Base-by-base conservation (phyloP, 2,329 filamentous ascomycete species). In the Aureobasidium namibiae region DNA sequence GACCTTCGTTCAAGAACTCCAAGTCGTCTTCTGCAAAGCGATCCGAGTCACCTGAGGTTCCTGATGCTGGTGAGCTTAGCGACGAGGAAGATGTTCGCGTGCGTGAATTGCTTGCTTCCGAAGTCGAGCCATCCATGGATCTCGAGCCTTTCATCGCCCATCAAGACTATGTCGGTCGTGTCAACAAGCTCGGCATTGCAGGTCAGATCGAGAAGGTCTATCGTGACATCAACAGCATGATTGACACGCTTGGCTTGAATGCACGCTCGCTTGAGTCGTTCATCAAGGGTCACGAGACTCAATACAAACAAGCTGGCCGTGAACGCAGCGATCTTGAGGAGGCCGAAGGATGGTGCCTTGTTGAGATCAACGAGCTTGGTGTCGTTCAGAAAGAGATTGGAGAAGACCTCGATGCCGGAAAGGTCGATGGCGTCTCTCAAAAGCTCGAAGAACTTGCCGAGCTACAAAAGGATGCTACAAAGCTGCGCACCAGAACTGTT, bases 191-290 rank as follows among this genome's bases (percentile, higher is more conserved):
- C 33, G 78, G 76, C 60, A 62, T 75, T 59, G 70, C 74, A 29
- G 76, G 74, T 26, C 73, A 79, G 65, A 77, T 81, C 59, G 76
- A 81, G 66, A 73, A 73, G 54, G 68, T 80, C 54, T 94, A 89
- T 70, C 82, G 87, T 45, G 89, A 92, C 67, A 89, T 92, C 69
- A 92, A 94, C 71, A 89, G 89, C 13, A 99, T 97, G 94, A 86
- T 99, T 44, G 90, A 96, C 67, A 92, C 89, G 0, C 76, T 97
- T 41, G 92, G 92, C 10, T 81, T 96, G 52, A 97, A 97, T 69
- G 84, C 89, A 6, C 82, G 92, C 16, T 84, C 80, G 8, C 67
- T 87, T 42, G 73, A 78, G 21, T 76, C 79, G 0, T 86, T 82
- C 66, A 73, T 92, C 44, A 79, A 82, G 59, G 89, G 87, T 8